Evolutionary conservation across 202 grass and related monocot genomes (phyloP), one percentile per base, ranked within the genome.

Genomic region (Cymbopogon flexuosus): DNA sequence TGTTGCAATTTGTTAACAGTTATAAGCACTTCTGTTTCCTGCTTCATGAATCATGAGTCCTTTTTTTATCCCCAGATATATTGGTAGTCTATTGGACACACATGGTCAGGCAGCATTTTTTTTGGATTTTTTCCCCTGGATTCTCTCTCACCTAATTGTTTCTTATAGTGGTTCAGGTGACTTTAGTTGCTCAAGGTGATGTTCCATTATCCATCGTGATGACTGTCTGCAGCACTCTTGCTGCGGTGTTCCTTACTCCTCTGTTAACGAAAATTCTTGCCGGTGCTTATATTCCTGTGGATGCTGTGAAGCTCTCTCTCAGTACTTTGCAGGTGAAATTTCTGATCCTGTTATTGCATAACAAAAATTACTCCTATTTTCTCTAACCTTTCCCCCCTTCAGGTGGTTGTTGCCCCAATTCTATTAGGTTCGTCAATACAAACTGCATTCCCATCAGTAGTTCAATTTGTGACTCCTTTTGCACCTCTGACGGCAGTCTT

Each of bases 341-440:
- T 89, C 14, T 68, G 36, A 69, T 12, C 22, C 68, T 9, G 8
- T 22, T 65, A 65, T 8, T 62, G 65, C n/a, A 63, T 70, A 59
- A 16, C 30, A 51, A 21, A 57, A 21, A n/a, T 61, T 18, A 31
- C 3, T 22, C 13, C 41, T 72, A 43, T 68, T 51, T 15, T 69
- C 43, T 60, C 40, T 70, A 63, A 83, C 23, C 36, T 2, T 65
- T 81, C 8, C 12, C 74, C 15, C 5, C 23, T 84, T 43, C 63
- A 95, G 87, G 77, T 95, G 52, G 93, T 96, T 47, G 90, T 96
- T 86, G 93, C 88, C 65, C 93, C 93, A 63, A 87, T 96, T 80
- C 45, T 96, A 14, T 80, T 96, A 62, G 93, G 88, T 42, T 96
- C 85, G 36, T 90, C 81, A 35, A 54, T 96, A 69, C 93, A 96